phyloP scores from a whole-genome alignment of 2,329 filamentous ascomycete species.

The Cladorrhinum sp. region DNA sequence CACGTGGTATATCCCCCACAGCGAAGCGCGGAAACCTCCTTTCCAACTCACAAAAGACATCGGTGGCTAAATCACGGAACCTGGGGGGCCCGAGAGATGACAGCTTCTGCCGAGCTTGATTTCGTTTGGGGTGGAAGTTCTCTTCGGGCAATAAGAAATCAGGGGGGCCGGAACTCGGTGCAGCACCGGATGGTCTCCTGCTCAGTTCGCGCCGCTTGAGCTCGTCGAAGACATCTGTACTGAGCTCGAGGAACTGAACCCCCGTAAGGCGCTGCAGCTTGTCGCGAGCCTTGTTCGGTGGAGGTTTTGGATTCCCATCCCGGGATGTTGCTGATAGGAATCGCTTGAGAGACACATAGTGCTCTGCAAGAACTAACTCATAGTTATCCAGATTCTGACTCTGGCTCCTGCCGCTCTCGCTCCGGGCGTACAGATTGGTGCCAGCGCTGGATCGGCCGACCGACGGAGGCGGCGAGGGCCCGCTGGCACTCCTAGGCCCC shows the following conservation, averaged over 20 bases:
- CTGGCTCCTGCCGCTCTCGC: slow-evolving; percentile 61
- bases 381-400: slow-evolving; percentile 58
- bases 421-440: slow-evolving; percentile 65
- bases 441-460: slow-evolving; percentile 82
- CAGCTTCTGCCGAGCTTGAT: slow-evolving; percentile 94
- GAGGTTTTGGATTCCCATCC: slow-evolving; percentile 71
- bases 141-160: slow-evolving; percentile 78
- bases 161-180: slow-evolving; percentile 54
- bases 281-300: slow-evolving; percentile 86
- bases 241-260: slow-evolving; percentile 95
- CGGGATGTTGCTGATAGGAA: slow-evolving; percentile 69
- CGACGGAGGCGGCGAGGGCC: slow-evolving; percentile 83
- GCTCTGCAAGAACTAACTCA: slow-evolving; percentile 66
- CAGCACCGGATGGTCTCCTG: slow-evolving; percentile 51
- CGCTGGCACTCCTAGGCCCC: slow-evolving; percentile 55
- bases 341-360: slow-evolving; percentile 75
- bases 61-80: slow-evolving; percentile 88
- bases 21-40: slow-evolving; percentile 81
- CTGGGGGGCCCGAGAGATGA: slow-evolving; percentile 82
- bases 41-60: slow-evolving; percentile 94
- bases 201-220: slow-evolving; percentile 78
- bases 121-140: slow-evolving; percentile 93
- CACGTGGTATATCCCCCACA: slow-evolving; percentile 64
- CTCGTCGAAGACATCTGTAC: slow-evolving; percentile 97
- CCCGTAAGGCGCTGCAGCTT: slow-evolving; percentile 86